phyloP scores from a whole-genome alignment of 1,284 basidiomycete genomes.

The Leccinum fallax region DNA sequence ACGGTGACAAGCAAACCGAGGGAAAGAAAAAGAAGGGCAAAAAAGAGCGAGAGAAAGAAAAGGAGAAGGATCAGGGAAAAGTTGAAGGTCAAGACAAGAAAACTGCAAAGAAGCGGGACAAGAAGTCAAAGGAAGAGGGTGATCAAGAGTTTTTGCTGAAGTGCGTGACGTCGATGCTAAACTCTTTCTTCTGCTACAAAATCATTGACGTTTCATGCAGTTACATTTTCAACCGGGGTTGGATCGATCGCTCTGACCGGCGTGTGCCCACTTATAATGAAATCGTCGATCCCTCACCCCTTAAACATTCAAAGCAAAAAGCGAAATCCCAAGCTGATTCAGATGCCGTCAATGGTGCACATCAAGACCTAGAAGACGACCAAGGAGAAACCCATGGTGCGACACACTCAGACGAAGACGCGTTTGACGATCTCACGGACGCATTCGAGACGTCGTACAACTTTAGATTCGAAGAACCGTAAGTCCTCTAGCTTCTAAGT shows the following conservation, averaged over 20 bases:
- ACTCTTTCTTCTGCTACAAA: neutral
- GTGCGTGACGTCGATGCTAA: constrained; percentile 48
- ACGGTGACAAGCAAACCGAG: constrained; percentile 35
- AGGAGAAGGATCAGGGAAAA: constrained; percentile 34
- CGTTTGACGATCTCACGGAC: constrained; percentile 75
- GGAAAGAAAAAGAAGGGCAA: constrained; percentile 36
- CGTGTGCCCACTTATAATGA: constrained; percentile 85
- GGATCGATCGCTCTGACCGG: constrained; percentile 79
- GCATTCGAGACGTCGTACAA: constrained; percentile 87
- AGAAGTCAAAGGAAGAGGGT: constrained; percentile 54
- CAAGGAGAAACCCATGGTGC: constrained; percentile 34
- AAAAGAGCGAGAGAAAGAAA: constrained; percentile 35
- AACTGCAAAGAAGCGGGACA: constrained; percentile 36
- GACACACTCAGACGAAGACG: constrained; percentile 46
- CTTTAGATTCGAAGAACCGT: constrained; percentile 94
- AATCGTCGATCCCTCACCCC: constrained; percentile 50
- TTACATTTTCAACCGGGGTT: constrained; percentile 93
- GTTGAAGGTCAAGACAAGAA: constrained; percentile 33
- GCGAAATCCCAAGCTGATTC: constrained; percentile 30
- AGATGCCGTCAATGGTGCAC: constrained; percentile 25
- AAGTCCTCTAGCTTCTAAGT: constrained; percentile 36
- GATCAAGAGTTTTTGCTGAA: constrained; percentile 91
- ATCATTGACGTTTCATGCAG: constrained; percentile 43
- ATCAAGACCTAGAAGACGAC: constrained; percentile 30
- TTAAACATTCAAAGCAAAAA: constrained; percentile 29